Conservation (phyloP, 306 rosid genomes). For the Gastrolobium villosum region DNA sequence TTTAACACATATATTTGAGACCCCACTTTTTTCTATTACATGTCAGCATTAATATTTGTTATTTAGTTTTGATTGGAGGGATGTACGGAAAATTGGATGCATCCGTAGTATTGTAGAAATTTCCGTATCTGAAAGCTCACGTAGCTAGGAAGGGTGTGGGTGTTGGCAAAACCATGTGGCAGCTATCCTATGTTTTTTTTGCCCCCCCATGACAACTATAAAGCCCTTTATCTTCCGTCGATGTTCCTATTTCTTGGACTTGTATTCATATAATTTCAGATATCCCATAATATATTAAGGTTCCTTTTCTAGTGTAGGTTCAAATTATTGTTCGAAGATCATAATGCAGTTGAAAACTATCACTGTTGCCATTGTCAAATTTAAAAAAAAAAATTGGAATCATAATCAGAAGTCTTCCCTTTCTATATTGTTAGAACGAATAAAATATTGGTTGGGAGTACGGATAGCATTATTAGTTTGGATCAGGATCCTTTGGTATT, state of each 20-base stretch:
- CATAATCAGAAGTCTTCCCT: neutral
- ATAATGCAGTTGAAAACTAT: neutral
- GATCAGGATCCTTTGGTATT: neutral
- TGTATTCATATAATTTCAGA: neutral
- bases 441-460: neutral
- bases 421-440: neutral
- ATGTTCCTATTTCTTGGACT: neutral
- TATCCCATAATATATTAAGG: neutral
- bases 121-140: neutral
- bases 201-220: neutral
- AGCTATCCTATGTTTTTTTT: neutral
- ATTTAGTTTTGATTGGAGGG: neutral
- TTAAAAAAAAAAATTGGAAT: neutral
- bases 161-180: neutral
- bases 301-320: neutral
- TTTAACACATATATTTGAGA: no score
- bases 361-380: neutral
- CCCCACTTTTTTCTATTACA: no score
- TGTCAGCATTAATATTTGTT: no score
- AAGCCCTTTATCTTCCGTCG: no score
- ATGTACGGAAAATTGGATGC: no score
- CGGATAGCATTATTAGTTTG: neutral
- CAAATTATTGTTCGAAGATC: neutral
- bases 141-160: constrained; percentile 5
- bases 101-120: no score